Base-by-base conservation (phyloP, 2,329 filamentous ascomycete species). In the Aspergillus ochraceoroseus region DNA sequence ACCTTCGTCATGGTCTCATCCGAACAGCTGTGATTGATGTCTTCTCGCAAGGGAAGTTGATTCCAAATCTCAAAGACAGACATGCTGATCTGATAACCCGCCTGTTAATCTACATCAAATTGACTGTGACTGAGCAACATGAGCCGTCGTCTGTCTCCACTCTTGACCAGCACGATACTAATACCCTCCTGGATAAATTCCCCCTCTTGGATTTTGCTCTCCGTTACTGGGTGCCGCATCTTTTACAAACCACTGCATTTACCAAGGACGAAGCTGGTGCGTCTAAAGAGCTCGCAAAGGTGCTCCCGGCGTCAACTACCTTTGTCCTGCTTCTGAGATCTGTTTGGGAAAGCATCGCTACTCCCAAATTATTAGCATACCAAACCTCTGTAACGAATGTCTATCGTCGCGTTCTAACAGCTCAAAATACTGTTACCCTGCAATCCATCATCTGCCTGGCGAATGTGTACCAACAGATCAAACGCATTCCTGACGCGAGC, bases 261-360 rank as follows among this genome's bases (percentile, higher is more conserved):
- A 62, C 59, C 18, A 57, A 57, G 1, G 54, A 61, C 6, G 58
- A 70, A 12, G 28, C 40, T 4, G 59, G 63, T 23, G 55, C 72
- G 2, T 63, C 66, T 1, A 58, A 66, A 13, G 71, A 73, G 20
- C 61, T 77, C 34, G 65, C 67, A 39, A 67, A 66, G 20, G 56
- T 70, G 11, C 68, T 77, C 41, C 73, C 75, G 0, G 57, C 63
- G 4, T 66, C 63, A 1, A 65, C 68, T 0, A 60, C 63, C 2
- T 51, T 76, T 12, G 53, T 70, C 2, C 54, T 75, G 5, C 57
- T 77, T 0, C 70, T 76, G 47, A 68, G 68, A 45, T 59, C 70
- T 4, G 62, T 70, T 41, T 77, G 72, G 71, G 63, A 68, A 17
- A 56, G 56, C 32, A 47, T 51, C n/a, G 46, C 61, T 2, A 58